Percentiles rank a stretch among this genome's conserved stretches.
phyloP scores from a whole-genome alignment of 2,329 filamentous ascomycete genomes.

The Sphaerulina populicola region DNA sequence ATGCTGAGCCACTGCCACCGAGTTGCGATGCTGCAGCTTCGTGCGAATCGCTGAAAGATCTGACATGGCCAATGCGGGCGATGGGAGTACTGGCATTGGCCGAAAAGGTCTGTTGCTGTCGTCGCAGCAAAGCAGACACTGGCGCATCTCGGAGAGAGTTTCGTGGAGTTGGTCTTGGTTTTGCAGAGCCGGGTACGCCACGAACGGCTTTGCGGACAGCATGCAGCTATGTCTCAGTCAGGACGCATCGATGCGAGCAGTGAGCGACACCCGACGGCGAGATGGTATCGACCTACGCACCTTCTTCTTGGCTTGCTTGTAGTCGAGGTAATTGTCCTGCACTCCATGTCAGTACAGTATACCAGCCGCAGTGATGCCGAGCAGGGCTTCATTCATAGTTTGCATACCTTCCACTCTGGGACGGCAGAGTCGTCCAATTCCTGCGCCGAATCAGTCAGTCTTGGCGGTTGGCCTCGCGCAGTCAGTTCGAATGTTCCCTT shows the following conservation, averaged over 20 bases:
- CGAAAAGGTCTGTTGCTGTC: slow-evolving; percentile 4
- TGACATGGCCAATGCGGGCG: slow-evolving; percentile 4
- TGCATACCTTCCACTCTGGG: slow-evolving; percentile 67
- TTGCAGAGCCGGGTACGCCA: slow-evolving; percentile 6
- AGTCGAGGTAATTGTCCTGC: slow-evolving; percentile 76
- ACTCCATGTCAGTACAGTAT: too few relatives aligned
- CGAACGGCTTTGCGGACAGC: slow-evolving; percentile 8
- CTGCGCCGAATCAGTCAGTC: neutral
- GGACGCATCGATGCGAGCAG: neutral
- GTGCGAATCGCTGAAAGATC: slow-evolving; percentile 11
- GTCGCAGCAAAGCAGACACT: slow-evolving; percentile 8
- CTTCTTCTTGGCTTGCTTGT: slow-evolving; percentile 50
- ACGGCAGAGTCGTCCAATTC: slow-evolving; percentile 82
- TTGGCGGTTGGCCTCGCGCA: neutral
- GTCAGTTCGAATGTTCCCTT: neutral
- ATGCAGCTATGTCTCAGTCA: slow-evolving; percentile 5
- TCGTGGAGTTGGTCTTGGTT: slow-evolving; percentile 6
- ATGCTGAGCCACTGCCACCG: neutral
- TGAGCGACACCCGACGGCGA: neutral
- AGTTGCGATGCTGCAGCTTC: neutral
- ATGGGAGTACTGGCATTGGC: neutral
- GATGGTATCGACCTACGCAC: neutral
- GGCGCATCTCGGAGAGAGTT: slow-evolving; percentile 13
- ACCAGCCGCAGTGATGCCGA: too few relatives aligned
- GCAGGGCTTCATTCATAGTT: too few relatives aligned